Evolutionary conservation across 345 rosid genomes (phyloP).

Genomic region (Euphorbia pulcherrima): DNA sequence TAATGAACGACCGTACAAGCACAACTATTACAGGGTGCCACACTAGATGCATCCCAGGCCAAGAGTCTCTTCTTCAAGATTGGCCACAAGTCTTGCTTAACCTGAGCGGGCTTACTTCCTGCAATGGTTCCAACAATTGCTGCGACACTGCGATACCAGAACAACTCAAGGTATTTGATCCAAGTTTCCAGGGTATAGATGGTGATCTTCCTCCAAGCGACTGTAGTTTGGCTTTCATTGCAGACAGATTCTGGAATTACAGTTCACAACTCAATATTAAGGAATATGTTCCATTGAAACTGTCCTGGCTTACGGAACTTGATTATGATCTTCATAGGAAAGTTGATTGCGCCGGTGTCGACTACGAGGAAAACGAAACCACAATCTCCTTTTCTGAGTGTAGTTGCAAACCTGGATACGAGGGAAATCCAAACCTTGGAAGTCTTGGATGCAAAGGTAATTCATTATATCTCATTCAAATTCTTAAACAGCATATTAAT

Average conservation of each 20-base stretch:
- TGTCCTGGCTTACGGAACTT: too few relatives aligned
- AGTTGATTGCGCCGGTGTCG: too few relatives aligned
- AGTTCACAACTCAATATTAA: too few relatives aligned
- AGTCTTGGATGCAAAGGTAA: constrained; percentile 12
- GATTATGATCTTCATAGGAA: too few relatives aligned
- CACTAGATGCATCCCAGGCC: not conserved
- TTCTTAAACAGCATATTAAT: too few relatives aligned
- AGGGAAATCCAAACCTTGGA: not conserved
- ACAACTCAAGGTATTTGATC: not conserved
- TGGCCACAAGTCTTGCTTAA: not conserved
- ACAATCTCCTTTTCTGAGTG: too few relatives aligned
- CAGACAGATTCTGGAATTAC: not conserved
- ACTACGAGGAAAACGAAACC: too few relatives aligned
- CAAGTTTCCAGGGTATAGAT: not conserved
- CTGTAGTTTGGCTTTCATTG: not conserved
- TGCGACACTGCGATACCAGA: not conserved
- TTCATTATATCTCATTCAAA: too few relatives aligned
- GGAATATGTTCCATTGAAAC: not conserved
- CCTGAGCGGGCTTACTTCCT: not conserved
- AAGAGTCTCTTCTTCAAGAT: not conserved
- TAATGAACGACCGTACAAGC: not conserved
- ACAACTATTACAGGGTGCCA: not conserved
- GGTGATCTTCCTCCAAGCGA: not conserved
- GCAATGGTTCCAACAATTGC: not conserved
- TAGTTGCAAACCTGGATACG: rapidly evolving